Evolutionary conservation across 148 eudicot species (phyloP), one percentile per base, ranked within the genome.

Genomic region (Rhododendron vialii): DNA sequence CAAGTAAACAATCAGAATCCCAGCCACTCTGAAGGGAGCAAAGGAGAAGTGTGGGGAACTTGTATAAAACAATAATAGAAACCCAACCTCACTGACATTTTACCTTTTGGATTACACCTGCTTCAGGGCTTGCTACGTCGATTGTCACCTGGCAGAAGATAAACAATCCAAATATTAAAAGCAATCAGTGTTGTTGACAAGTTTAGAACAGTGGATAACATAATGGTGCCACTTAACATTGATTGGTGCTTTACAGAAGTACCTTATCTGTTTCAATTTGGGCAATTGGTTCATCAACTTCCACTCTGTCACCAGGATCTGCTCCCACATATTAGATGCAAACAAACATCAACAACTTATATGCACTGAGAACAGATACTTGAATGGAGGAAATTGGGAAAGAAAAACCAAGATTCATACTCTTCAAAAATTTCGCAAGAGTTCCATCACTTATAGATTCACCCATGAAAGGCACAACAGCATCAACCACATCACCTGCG

Each of bases 221-320:
- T 35, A 18, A 53, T 53, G 81, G 48, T 28, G 50, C 59, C 80
- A 15, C 78, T 85, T 80, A 55, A 67, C 20, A 71, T 33, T 4
- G 76, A 71, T 71, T 71, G 76, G 76, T 30, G 20, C 41, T 71
- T 33, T 30, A 30, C 38, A 14, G 35, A 81, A 81, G 81, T 89
- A 96, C 98, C 96, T 96, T 96, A 82, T 96, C 97, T 20, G 99
- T 96, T 90, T 96, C 98, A 88, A 95, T 84, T 88, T 96, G 99
- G 26, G 98, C 99, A 87, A 96, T 96, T 81, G 98, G 91, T 89
- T 95, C 99, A 89, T 95, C 99, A 85, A 92, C 90, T 87, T 88
- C 97, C 35, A 96, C 99, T 84, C 91, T 89, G 86, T 96, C 99
- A 78, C 99, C 98, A 71, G 96, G 98, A 78, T 95, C 98, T 95